These are phyloP conservation scores for Plasmodium inui DNA, from an alignment of 169 alveolate genomes.

Conservation along the genomic window DNA sequence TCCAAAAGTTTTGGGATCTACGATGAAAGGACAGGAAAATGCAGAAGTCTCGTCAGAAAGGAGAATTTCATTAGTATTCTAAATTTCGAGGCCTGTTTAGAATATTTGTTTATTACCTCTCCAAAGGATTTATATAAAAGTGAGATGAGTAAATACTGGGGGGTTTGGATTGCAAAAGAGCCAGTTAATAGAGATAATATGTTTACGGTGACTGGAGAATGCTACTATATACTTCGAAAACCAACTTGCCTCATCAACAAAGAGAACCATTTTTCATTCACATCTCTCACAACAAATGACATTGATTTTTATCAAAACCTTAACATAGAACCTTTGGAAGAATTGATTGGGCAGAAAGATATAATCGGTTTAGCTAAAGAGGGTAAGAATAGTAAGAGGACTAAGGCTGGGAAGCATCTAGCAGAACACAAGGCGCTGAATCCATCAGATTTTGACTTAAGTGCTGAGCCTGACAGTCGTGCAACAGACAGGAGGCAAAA, in stretches of 20 bases:
- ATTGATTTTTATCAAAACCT: conserved; percentile 46
- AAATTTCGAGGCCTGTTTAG: conserved; percentile 30
- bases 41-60: conserved; percentile 22
- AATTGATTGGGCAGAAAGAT: background rate
- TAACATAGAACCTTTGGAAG: conserved; percentile 15
- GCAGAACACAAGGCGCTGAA: background rate
- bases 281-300: conserved; percentile 55
- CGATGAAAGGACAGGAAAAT: conserved; percentile 68
- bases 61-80: background rate
- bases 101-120: conserved; percentile 28
- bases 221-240: conserved; percentile 38
- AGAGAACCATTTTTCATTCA: conserved; percentile 62
- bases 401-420: background rate
- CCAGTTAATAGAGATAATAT: conserved; percentile 34
- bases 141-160: background rate
- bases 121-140: background rate
- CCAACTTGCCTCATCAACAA: conserved; percentile 67
- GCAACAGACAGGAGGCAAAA: background rate
- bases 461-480: background rate
- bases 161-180: conserved; percentile 31
- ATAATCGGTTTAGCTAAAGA: background rate
- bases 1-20: conserved; percentile 48
- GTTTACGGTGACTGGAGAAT: conserved; percentile 3
- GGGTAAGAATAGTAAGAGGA: background rate
- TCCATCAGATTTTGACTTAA: background rate